Evolutionary conservation across 1,139 yeast species (phyloP).

Genomic region (Nakaseomyces sp.): DNA sequence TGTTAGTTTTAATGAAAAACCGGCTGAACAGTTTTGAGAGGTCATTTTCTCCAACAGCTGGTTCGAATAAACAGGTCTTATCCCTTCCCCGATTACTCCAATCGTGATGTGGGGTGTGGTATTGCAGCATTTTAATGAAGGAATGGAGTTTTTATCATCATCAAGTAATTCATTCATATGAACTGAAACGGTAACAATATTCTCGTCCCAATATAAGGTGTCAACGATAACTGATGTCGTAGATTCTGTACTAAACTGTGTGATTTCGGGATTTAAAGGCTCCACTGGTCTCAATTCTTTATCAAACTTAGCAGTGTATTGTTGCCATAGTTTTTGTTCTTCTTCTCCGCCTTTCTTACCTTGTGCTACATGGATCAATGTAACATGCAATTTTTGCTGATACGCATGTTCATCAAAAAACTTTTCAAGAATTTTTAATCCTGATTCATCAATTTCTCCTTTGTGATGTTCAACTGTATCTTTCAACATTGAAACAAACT

Average conservation of each 20-base stretch:
- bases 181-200: slow-evolving; percentile 51
- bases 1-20: slow-evolving; percentile 18
- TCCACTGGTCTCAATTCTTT: slow-evolving; percentile 13
- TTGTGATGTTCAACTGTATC: neutral
- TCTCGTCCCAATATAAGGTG: slow-evolving; percentile 43
- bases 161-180: slow-evolving; percentile 31
- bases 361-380: slow-evolving; percentile 51
- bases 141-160: slow-evolving; percentile 17
- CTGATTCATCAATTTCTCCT: neutral
- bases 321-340: slow-evolving; percentile 31
- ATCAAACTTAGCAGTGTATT: slow-evolving; percentile 16
- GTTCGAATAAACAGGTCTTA: slow-evolving; percentile 47
- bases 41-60: slow-evolving; percentile 26
- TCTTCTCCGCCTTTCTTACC: slow-evolving; percentile 26
- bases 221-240: slow-evolving; percentile 24
- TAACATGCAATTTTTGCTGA: slow-evolving; percentile 64
- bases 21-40: slow-evolving; percentile 5
- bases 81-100: slow-evolving; percentile 45
- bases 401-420: slow-evolving; percentile 30
- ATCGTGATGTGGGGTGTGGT: slow-evolving; percentile 63
- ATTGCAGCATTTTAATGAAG: slow-evolving; percentile 36
- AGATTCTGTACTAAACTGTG: neutral
- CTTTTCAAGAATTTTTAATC: neutral
- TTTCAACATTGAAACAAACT: slow-evolving; percentile 7
- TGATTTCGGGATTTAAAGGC: neutral